These are phyloP conservation scores for Artomyces pyxidatus DNA, from an alignment of 768 basidiomycete species.

Conservation along the genomic window DNA sequence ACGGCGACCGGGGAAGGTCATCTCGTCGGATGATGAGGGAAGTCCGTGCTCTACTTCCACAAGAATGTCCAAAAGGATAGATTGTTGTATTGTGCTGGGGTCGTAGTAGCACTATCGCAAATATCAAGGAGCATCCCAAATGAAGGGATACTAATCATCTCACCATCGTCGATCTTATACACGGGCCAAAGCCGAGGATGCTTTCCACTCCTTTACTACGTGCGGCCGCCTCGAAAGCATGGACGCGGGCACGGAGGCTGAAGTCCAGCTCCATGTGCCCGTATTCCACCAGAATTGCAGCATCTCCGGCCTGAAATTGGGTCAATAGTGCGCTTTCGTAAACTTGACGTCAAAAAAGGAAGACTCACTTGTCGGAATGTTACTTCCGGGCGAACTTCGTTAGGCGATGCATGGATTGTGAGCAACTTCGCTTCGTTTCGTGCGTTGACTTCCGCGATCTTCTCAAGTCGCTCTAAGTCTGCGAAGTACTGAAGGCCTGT, in stretches of 20 bases:
- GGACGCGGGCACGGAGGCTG: slow-evolving; percentile 45
- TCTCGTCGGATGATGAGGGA: slow-evolving; percentile 30
- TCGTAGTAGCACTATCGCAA: slow-evolving; percentile 42
- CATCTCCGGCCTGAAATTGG: slow-evolving; percentile 48
- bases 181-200: slow-evolving; percentile 37
- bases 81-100: slow-evolving; percentile 33
- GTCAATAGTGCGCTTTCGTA: not conserved
- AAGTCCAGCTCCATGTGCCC: slow-evolving; percentile 48
- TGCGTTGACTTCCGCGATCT: not conserved
- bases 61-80: slow-evolving; percentile 34
- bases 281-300: slow-evolving; percentile 55
- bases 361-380: slow-evolving; percentile 45
- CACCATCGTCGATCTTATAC: slow-evolving; percentile 54
- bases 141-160: slow-evolving; percentile 1
- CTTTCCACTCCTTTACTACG: slow-evolving; percentile 25
- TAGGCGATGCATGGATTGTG: slow-evolving; percentile 16
- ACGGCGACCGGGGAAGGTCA: slow-evolving; percentile 41
- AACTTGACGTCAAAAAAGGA: not conserved
- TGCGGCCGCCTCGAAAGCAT: slow-evolving; percentile 41
- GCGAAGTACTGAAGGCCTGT: no score
- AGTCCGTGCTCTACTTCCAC: slow-evolving; percentile 30
- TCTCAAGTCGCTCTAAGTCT: no score
- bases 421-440: slow-evolving; percentile 31
- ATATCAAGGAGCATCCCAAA: not conserved
- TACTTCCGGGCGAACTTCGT: slow-evolving; percentile 23